Base-by-base conservation (phyloP, 2,329 filamentous ascomycete species). In the Fusarium pseudocircinatum region DNA sequence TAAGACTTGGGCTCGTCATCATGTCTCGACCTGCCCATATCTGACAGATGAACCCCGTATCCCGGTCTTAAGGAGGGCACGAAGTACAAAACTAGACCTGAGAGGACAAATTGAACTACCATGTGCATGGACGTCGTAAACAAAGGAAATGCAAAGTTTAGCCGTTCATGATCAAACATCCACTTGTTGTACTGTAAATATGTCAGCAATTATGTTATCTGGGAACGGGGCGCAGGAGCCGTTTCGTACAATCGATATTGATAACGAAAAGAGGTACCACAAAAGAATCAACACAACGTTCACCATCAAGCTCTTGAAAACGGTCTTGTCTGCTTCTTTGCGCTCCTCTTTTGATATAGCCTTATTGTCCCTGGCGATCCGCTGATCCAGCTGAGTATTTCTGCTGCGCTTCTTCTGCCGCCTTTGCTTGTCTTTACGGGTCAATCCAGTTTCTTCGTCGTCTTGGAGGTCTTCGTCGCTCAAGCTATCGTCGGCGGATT, bases 71-170 rank as follows among this genome's bases (percentile, higher is more conserved):
- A 86, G 3, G 91, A 93, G 26, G 96, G 96, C 62, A 98, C 85
- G 70, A 96, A 87, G 81, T 91, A 96, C 60, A 99, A 88, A 34
- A 98, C 92, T 47, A 93, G 82, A 24, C 88, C 91, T 14, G 96
- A 89, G 46, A 98, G 89, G 22, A 87, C 83, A 83, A 98, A 98
- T 81, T 99, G 96, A 56, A 99, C 95, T 28, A 95, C 85, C 95
- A 98, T 98, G 84, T 99, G 96, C 81, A 96, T 87, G 73, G 94
- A 94, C 7, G 96, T 99, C 16, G 95, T 97, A 83, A 98, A 98
- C 56, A 99, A 88, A 43, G 96, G 96, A 79, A 96, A 98, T 58
- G 94, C 92, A 81, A 99, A 99, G 83, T 98, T 92, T 76, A 97
- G 89, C 75, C 93, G 90, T 75, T 92, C 89, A 70, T 92, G 89